These are phyloP conservation scores for Microbotryum scabiosae DNA, from an alignment of 1,284 basidiomycete species.

Conservation along the genomic window DNA sequence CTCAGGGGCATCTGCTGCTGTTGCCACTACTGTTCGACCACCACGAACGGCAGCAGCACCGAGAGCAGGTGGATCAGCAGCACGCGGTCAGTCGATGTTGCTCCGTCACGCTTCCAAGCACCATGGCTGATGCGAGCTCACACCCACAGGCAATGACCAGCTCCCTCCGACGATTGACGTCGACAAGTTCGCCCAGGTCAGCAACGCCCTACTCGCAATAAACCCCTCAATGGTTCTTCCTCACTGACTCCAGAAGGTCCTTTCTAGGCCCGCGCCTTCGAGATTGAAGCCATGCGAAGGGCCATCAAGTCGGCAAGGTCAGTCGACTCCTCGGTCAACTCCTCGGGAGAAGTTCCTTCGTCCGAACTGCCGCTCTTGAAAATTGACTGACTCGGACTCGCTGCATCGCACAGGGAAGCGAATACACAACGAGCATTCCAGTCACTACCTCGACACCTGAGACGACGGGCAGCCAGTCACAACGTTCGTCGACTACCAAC, in stretches of 20 bases:
- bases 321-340: background rate
- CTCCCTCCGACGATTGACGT: slow-evolving; percentile 71
- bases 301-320: slow-evolving; percentile 72
- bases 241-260: background rate
- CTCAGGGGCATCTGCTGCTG: background rate
- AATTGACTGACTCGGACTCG: background rate
- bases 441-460: slow-evolving; percentile 73
- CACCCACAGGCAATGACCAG: slow-evolving; percentile 10
- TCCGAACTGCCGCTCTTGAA: no score
- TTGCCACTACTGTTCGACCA: background rate
- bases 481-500: slow-evolving; percentile 80
- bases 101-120: background rate
- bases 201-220: slow-evolving; percentile 10
- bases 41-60: background rate
- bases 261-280: slow-evolving; percentile 67
- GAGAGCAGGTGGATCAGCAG: slow-evolving; percentile 12
- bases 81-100: background rate
- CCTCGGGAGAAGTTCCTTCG: no score
- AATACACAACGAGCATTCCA: slow-evolving; percentile 80
- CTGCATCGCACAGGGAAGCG: slow-evolving; percentile 39
- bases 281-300: slow-evolving; percentile 76
- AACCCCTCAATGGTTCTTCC: no score
- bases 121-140: no score
- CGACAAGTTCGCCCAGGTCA: slow-evolving; percentile 74
- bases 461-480: slow-evolving; percentile 83